Base-by-base conservation (phyloP, 1,139 yeast species). In the Suhomyces taliae region DNA sequence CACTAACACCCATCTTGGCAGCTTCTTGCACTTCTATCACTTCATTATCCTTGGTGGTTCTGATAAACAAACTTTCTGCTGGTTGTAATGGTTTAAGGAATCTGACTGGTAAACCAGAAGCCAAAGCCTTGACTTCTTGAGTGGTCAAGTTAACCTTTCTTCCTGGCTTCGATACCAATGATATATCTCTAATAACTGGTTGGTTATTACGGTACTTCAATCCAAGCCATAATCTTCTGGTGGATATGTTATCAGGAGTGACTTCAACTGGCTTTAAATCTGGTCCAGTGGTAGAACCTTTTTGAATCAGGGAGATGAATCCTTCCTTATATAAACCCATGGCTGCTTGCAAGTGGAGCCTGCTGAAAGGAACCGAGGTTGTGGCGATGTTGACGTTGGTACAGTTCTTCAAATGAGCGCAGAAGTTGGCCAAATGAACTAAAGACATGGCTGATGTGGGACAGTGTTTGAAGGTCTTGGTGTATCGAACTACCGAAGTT, bases 241-340 rank as follows among this genome's bases (percentile, higher is more conserved):
- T 81, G 14, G 96, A 71, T 39, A 93, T 82, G 62, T 93, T 91
- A 63, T 89, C 96, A 37, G 86, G 90, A 0, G 98, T 90, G 29
- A 88, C 90, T 35, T 90, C 96, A 0, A 82, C 83, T 14, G 88
- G 86, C 34, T 60, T 60, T 37, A 69, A 54, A 65, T 95, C 98
- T 14, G 99, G 99, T 1, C 97, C 97, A n/a, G 78, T 66, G 4
- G 82, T 74, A n/a, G 95, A 87, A 4, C 99, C 99, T 58, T 89
- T 80, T 64, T 88, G 95, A 45, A 95, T 79, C 8, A 90, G 81
- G 2, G 90, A 80, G 44, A 95, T 74, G 65, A 91, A 90, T 2
- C 99, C 99, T 67, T 91, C 95, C 55, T 85, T 87, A 70, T 93
- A 89, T 42, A 93, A 79, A 36, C 91, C 93, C 46, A 88, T 74